Conservation (phyloP, 331 rosid species). For the Spiraea crenata region DNA sequence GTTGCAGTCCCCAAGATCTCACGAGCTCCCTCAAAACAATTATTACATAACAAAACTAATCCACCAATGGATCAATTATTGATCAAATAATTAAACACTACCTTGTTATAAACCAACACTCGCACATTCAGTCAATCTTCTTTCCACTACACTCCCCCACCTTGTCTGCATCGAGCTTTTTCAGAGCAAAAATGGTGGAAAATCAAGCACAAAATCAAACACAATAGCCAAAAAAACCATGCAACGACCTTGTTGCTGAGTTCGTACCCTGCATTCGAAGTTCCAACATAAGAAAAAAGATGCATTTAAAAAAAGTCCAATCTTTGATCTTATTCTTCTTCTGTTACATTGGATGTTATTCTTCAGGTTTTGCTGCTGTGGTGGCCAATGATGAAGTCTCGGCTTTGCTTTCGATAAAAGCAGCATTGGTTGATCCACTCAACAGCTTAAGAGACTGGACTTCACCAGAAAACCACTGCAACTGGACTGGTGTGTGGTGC, state of each 20-base stretch:
- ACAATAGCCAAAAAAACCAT: conserved; percentile 14
- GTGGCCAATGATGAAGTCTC: conserved; percentile 48
- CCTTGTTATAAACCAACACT: conserved; percentile 20
- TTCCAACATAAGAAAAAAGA: neutral
- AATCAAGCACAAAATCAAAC: conserved; percentile 14
- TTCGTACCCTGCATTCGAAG: too few species aligned
- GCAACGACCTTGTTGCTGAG: too few species aligned
- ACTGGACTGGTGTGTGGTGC: conserved; percentile 78
- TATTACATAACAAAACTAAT: conserved; percentile 22
- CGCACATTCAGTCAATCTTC: conserved; percentile 37
- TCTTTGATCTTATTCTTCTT: conserved; percentile 40
- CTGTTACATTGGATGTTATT: conserved; percentile 41
- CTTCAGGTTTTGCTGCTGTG: conserved; percentile 25
- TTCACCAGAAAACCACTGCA: conserved; percentile 47
- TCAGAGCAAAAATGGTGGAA: conserved; percentile 47
- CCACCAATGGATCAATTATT: conserved; percentile 13
- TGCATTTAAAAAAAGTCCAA: conserved; percentile 37
- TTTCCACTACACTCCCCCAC: conserved; percentile 33
- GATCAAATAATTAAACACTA: neutral
- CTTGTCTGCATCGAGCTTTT: conserved; percentile 15
- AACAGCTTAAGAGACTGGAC: conserved; percentile 64
- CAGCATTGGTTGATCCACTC: conserved; percentile 60
- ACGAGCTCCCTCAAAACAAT: conserved; percentile 28
- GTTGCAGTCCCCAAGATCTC: conserved; percentile 48
- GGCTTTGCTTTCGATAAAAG: conserved; percentile 70